phyloP scores from a whole-genome alignment of 495 filamentous ascomycete genomes.

The Cercophora samala region DNA sequence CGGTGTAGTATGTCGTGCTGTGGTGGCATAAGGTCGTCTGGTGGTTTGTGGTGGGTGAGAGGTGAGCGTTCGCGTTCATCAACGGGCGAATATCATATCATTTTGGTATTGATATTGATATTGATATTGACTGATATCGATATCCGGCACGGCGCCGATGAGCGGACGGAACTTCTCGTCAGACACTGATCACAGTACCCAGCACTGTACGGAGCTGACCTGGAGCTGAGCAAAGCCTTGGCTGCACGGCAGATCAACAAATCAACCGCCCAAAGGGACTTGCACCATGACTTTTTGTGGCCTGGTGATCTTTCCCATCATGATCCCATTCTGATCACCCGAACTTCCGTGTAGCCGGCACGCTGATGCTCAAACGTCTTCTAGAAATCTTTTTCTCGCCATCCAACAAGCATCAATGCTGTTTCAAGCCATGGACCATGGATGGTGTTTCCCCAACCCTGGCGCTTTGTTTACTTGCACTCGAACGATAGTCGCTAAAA shows the following conservation, averaged over 20 bases:
- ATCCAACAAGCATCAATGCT: constrained; percentile 11
- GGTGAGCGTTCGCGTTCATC: neutral
- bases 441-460: neutral
- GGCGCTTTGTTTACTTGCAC: constrained; percentile 18
- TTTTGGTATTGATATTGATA: too few species aligned
- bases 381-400: neutral
- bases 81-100: neutral
- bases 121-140: neutral
- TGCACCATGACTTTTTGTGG: constrained; percentile 5
- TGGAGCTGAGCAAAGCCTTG: constrained; percentile 14
- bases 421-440: neutral
- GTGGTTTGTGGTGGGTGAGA: neutral
- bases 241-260: constrained; percentile 24
- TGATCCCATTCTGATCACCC: neutral
- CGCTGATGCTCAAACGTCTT: neutral
- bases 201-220: constrained; percentile 17
- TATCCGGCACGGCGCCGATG: neutral
- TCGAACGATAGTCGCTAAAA: constrained; percentile 5
- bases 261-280: constrained; percentile 9
- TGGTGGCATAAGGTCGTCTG: neutral
- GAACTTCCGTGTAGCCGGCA: constrained; percentile 1
- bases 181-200: constrained; percentile 1
- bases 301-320: constrained; percentile 16
- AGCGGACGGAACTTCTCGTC: neutral
- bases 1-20: neutral